Evolutionary conservation across 2,329 filamentous ascomycete genomes (phyloP).

Genomic region (Plenodomus biglobosus): DNA sequence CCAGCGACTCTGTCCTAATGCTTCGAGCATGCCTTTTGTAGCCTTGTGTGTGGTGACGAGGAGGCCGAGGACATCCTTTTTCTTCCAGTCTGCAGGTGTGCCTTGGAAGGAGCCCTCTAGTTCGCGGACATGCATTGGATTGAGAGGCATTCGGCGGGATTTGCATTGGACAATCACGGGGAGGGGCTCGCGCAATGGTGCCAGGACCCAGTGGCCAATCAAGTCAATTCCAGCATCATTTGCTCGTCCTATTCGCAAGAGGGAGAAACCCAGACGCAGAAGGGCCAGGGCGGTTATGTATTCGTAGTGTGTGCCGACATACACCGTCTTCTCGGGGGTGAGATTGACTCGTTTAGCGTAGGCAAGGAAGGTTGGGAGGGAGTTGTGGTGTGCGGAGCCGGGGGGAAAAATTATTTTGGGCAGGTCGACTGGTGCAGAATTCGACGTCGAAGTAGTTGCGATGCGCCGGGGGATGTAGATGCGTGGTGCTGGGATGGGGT

Average conservation of each 20-base stretch:
- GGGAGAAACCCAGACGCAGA: slow-evolving; percentile 61
- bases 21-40: slow-evolving; percentile 76
- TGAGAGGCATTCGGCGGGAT: slow-evolving; percentile 50
- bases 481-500: slow-evolving; percentile 24
- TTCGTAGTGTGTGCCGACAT: slow-evolving; percentile 75
- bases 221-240: slow-evolving; percentile 75
- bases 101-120: slow-evolving; percentile 76
- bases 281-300: slow-evolving; percentile 65
- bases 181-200: slow-evolving; percentile 38
- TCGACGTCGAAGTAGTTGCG: slow-evolving; percentile 28
- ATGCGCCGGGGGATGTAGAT: slow-evolving; percentile 29
- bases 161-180: slow-evolving; percentile 69
- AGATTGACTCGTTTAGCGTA: slow-evolving; percentile 63
- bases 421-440: slow-evolving; percentile 27
- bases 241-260: slow-evolving; percentile 65
- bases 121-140: slow-evolving; percentile 68
- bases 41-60: slow-evolving; percentile 69
- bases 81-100: slow-evolving; percentile 73
- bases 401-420: slow-evolving; percentile 32
- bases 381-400: slow-evolving; percentile 57
- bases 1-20: slow-evolving; percentile 65
- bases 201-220: slow-evolving; percentile 67
- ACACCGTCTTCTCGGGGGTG: slow-evolving; percentile 60
- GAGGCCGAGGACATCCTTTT: slow-evolving; percentile 64
- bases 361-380: slow-evolving; percentile 65